These are phyloP conservation scores for Hansenula anomala DNA, from an alignment of 1,139 yeast genomes.

Conservation along the genomic window DNA sequence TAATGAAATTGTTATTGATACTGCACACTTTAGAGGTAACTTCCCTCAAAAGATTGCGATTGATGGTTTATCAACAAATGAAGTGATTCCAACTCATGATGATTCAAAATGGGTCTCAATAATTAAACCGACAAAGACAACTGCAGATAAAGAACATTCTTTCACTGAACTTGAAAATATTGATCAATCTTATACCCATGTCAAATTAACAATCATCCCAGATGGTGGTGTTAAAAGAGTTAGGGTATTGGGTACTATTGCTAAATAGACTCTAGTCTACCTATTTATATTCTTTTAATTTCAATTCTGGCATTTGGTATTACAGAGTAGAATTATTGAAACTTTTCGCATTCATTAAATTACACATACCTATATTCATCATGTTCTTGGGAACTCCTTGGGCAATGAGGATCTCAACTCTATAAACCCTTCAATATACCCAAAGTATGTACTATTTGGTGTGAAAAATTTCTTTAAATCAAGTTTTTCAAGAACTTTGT, in stretches of 20 bases:
- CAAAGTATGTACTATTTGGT: too few species aligned
- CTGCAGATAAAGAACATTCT: conserved; percentile 74
- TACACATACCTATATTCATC: too few species aligned
- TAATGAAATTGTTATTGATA: conserved; percentile 66
- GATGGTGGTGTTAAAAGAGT: conserved; percentile 95
- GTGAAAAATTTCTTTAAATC: too few species aligned
- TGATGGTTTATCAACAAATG: conserved; percentile 44
- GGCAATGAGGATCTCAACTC: too few species aligned
- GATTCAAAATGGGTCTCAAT: conserved; percentile 55
- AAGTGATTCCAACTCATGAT: conserved; percentile 31
- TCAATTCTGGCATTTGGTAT: too few species aligned
- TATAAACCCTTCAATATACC: too few species aligned
- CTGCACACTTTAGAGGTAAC: conserved; percentile 92
- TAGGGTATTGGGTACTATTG: conserved; percentile 68
- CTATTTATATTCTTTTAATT: too few species aligned
- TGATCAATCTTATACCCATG: conserved; percentile 51
- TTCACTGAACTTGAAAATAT: conserved; percentile 29
- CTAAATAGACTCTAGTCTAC: too few species aligned
- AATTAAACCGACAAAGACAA: conserved; percentile 68
- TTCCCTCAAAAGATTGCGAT: conserved; percentile 76
- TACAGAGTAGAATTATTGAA: too few species aligned
- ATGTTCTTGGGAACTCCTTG: too few species aligned
- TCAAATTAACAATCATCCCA: conserved; percentile 78
- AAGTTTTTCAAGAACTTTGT: too few species aligned
- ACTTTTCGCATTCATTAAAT: too few species aligned